Percentiles rank a stretch among this genome's conserved stretches.
Evolutionary conservation across 2,329 filamentous ascomycete species (phyloP).

Genomic region (Orbilia javanica): DNA sequence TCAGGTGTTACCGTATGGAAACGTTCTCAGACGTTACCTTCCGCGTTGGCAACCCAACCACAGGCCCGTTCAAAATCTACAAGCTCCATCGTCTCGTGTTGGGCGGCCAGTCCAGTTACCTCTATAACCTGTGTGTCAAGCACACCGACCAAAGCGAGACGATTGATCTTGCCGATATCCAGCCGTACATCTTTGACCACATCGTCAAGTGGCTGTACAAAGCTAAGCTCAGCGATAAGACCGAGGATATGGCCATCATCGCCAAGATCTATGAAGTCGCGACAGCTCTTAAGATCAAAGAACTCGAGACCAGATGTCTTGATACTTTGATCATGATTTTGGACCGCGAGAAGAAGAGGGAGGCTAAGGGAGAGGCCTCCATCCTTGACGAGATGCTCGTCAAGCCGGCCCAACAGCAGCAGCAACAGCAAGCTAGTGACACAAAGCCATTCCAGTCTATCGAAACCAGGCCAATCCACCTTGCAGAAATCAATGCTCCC

Average conservation of each 20-base stretch:
- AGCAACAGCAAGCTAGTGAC: too few species aligned
- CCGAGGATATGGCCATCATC: constrained; percentile 19
- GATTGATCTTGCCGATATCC: constrained; percentile 19
- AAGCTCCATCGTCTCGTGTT: constrained; percentile 35
- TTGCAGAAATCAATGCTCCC: background rate
- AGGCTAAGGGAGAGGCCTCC: background rate
- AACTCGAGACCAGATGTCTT: constrained; percentile 4
- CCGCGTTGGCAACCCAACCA: background rate
- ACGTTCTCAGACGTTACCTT: constrained; percentile 37
- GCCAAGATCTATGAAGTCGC: constrained; percentile 33
- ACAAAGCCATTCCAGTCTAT: too few species aligned
- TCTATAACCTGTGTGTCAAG: constrained; percentile 12
- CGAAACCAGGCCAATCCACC: background rate
- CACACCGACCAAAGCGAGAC: background rate
- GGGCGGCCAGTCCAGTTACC: constrained; percentile 22
- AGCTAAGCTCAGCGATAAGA: background rate
- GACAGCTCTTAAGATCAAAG: constrained; percentile 5
- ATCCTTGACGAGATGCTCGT: constrained; percentile 7
- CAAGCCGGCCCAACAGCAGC: background rate
- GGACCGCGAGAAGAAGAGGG: constrained; percentile 4
- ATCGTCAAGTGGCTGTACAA: constrained; percentile 51
- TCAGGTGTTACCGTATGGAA: constrained; percentile 26
- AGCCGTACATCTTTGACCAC: constrained; percentile 41
- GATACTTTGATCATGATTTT: constrained; percentile 3
- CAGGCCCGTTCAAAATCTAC: background rate